Evolutionary conservation across 129 eudicot genomes (phyloP).

Genomic region (Calendula officinalis): DNA sequence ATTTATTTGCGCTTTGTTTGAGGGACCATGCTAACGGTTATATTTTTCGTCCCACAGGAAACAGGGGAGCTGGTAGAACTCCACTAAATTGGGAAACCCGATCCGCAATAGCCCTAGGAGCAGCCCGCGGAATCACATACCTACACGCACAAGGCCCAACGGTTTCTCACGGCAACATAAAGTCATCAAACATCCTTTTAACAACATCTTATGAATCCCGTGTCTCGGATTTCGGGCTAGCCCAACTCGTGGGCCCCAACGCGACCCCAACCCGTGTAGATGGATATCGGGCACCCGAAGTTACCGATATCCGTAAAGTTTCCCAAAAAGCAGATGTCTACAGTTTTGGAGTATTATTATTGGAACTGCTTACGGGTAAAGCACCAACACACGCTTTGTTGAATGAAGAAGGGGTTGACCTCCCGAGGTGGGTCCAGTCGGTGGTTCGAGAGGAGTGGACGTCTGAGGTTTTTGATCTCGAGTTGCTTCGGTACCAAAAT

Average conservation of each 20-base stretch:
- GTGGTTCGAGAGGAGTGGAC: constrained; percentile 93
- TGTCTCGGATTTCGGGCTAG: constrained; percentile 86
- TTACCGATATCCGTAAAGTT: constrained; percentile 59
- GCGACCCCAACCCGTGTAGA: constrained; percentile 65
- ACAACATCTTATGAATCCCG: constrained; percentile 75
- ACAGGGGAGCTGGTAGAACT: constrained; percentile 78
- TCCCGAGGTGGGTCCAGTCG: constrained; percentile 91
- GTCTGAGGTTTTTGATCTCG: constrained; percentile 73
- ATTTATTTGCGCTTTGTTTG: not conserved
- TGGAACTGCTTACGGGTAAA: constrained; percentile 80
- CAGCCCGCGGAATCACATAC: constrained; percentile 72
- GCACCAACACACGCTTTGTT: constrained; percentile 65
- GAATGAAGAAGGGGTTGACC: constrained; percentile 90
- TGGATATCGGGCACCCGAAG: constrained; percentile 91
- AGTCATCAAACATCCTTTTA: constrained; percentile 79
- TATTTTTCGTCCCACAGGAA: constrained; percentile 42
- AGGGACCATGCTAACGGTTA: constrained; percentile 5
- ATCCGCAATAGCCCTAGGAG: constrained; percentile 70
- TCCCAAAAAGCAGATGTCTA: constrained; percentile 85
- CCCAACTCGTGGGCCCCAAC: constrained; percentile 70
- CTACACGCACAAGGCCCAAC: constrained; percentile 70
- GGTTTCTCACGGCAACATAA: constrained; percentile 80
- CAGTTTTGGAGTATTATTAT: constrained; percentile 75
- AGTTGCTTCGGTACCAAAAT: constrained; percentile 73
- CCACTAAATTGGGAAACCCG: constrained; percentile 87